Base-by-base conservation (phyloP, 495 filamentous ascomycete species). In the Hypoxylon perforatum region DNA sequence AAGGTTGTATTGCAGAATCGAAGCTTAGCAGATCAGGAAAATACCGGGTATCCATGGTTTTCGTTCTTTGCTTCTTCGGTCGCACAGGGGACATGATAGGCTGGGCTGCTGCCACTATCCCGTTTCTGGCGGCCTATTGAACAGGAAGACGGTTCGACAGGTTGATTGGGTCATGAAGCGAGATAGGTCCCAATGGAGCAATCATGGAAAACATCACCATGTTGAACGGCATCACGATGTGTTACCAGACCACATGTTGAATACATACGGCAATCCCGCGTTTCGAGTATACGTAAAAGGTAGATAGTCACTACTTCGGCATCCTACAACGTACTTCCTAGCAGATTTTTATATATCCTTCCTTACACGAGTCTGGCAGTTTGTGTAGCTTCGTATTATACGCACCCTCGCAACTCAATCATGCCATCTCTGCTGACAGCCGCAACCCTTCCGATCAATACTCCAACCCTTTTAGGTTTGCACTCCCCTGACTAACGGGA, bases 101-200 rank as follows among this genome's bases (percentile, higher is more conserved):
- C 28, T 48, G 21, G 6, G 30, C 17, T 39, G 50, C 48, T 9
- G 14, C 33, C 19, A 48, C 52, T 44, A 53, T 61, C 17, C 66
- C 57, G 46, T 48, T 57, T 56, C 47, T 44, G 57, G 48, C 39
- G n/a, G 28, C 21, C 30, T 57, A 57, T 69, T 42, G 57, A 49
- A 57, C 65, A 44, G 17, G 51, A 19, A 58, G 18, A 47, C 35
- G 38, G 54, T 15, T 47, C 22, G 14, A 30, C 28, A 11, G 21
- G 7, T 48, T 61, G 56, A 69, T 69, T 69, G 66, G 66, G 49
- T 39, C 3, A 12, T 47, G 55, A 65, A 65, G 55, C 61, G 66
- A 69, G 23, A 30, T 12, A 36, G 30, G 48, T 61, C 66, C 66
- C 17, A 69, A 69, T 50, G 50, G 22, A 69, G 65, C 55, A 57